Conservation (phyloP, 352 stramenopile species). For the Phytophthora quininea region DNA sequence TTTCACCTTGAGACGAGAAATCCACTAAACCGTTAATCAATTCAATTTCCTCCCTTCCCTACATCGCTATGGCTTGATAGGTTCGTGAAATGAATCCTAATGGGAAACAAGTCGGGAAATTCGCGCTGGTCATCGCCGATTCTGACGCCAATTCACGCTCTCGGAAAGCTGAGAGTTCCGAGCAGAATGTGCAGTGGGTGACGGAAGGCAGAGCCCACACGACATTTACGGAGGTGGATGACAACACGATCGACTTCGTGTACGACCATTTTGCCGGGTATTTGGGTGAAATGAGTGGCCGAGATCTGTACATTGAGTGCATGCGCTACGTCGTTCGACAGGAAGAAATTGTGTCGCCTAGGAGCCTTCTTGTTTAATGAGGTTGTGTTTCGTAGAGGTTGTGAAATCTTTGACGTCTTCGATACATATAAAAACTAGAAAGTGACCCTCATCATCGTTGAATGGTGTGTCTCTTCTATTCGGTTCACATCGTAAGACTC, state of each 20-base stretch:
- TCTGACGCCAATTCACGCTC: conserved; percentile 24
- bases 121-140: conserved; percentile 25
- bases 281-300: conserved; percentile 36
- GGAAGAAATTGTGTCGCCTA: conserved; percentile 34
- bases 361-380: too few relatives aligned
- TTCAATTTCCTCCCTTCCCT: too few relatives aligned
- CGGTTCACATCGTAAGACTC: too few relatives aligned
- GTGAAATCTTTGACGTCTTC: too few relatives aligned
- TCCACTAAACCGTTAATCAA: too few relatives aligned
- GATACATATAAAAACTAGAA: too few relatives aligned
- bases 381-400: too few relatives aligned
- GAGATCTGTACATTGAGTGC: conserved; percentile 47
- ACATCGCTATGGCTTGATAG: conserved; percentile 15
- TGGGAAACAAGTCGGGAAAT: conserved; percentile 8
- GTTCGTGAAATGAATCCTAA: background rate
- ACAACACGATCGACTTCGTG: conserved; percentile 23
- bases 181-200: conserved; percentile 21
- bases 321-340: conserved; percentile 45
- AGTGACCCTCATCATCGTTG: too few relatives aligned
- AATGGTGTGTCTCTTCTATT: too few relatives aligned
- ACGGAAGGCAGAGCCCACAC: conserved; percentile 3
- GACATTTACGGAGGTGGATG: conserved; percentile 12
- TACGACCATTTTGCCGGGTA: conserved; percentile 33
- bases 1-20: too few relatives aligned
- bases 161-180: conserved; percentile 12